These are phyloP conservation scores for Neostapfia colusana DNA, from an alignment of 176 grass and related monocot genomes.

Conservation along the genomic window DNA sequence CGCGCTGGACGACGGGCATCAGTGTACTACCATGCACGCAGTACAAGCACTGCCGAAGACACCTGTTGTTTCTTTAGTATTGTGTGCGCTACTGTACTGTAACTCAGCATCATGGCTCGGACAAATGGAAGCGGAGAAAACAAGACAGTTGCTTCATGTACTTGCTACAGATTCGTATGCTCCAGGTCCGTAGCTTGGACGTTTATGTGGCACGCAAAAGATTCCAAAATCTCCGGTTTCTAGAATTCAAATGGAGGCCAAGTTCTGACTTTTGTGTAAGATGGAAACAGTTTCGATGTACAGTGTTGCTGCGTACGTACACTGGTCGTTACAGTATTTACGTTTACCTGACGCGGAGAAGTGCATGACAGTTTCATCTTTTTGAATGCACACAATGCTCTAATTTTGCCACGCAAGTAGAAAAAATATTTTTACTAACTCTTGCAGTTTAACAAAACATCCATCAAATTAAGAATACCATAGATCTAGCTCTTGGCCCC, in stretches of 20 bases:
- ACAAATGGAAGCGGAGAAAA: constrained; percentile 5
- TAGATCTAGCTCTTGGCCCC: no score
- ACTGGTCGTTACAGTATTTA: constrained; percentile 17
- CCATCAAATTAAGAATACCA: no score
- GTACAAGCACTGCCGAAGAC: background rate
- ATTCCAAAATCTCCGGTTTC: constrained; percentile 44
- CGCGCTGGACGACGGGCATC: background rate
- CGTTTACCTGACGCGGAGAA: background rate
- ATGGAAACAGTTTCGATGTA: background rate
- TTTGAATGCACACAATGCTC: no score
- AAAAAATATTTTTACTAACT: no score
- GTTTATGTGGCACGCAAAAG: constrained; percentile 10
- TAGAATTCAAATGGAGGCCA: constrained; percentile 39
- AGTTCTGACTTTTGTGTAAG: constrained; percentile 10
- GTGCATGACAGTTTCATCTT: no score
- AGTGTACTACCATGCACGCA: background rate
- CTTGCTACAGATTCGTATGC: constrained; percentile 6
- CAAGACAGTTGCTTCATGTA: background rate
- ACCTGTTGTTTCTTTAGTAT: constrained; percentile 10
- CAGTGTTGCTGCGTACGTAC: background rate
- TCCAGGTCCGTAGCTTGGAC: constrained; percentile 2
- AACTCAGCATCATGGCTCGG: background rate
- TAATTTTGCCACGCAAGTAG: no score
- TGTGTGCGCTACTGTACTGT: background rate
- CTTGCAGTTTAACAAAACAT: no score